Conservation (phyloP, 202 grass and related monocot genomes). For the Schoenoplectus triqueter region DNA sequence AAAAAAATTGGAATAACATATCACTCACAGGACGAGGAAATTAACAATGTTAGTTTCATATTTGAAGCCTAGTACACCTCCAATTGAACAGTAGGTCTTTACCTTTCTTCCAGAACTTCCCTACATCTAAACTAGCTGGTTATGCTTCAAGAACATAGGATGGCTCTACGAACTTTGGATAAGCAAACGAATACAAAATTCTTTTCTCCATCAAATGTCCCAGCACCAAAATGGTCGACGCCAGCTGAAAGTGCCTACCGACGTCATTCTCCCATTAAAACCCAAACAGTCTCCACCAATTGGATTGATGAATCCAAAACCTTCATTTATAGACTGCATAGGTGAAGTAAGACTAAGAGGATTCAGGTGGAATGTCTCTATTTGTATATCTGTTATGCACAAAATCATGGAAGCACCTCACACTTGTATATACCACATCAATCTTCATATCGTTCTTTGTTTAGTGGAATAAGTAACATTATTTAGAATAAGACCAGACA, state of each 20-base stretch:
- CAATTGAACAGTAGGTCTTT: neutral
- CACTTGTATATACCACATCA: neutral
- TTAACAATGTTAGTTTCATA: too few relatives aligned
- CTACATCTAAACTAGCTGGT: neutral
- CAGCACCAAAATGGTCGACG: neutral
- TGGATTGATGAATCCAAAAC: neutral
- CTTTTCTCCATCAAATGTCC: neutral
- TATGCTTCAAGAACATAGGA: neutral
- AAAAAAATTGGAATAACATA: too few relatives aligned
- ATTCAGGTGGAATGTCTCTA: neutral
- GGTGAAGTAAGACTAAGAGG: neutral
- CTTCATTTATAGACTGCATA: neutral
- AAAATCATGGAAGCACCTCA: neutral
- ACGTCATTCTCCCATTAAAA: slow-evolving; percentile 2
- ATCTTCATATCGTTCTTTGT: neutral
- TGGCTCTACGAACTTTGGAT: neutral
- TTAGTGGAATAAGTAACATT: neutral
- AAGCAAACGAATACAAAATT: neutral
- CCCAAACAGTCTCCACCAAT: neutral
- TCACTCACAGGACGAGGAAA: too few relatives aligned
- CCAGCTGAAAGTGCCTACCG: neutral
- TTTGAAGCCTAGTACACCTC: neutral
- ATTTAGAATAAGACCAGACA: neutral
- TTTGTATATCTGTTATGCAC: neutral
- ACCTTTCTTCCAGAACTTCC: neutral